Evolutionary conservation across 371 early-diverging fungal species (phyloP).

Genomic region (Chytridiales sp.): DNA sequence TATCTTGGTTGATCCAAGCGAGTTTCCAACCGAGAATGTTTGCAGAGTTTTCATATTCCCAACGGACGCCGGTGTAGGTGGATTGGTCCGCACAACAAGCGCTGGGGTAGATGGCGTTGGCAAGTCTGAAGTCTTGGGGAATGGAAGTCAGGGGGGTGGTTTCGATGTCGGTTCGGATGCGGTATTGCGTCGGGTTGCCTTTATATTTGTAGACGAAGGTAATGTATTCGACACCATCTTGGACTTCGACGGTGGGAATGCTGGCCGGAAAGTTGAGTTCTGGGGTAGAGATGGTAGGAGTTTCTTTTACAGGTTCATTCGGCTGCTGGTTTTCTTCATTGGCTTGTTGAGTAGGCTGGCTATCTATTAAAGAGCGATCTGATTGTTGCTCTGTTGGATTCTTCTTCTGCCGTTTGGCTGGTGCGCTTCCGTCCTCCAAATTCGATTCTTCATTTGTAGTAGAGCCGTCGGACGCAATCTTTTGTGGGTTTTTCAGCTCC

Average conservation of each 20-base stretch:
- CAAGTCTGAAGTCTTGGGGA: constrained; percentile 69
- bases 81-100: constrained; percentile 41
- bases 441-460: too few relatives aligned
- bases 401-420: too few relatives aligned
- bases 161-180: constrained; percentile 78
- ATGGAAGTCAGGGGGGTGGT: constrained; percentile 58
- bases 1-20: constrained; percentile 77
- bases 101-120: constrained; percentile 86
- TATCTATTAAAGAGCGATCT: too few relatives aligned
- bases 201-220: constrained; percentile 68
- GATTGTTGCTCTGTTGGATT: too few relatives aligned
- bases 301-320: neutral
- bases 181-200: constrained; percentile 64
- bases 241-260: constrained; percentile 18
- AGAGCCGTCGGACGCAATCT: too few relatives aligned
- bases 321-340: too few relatives aligned
- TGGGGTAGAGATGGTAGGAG: neutral
- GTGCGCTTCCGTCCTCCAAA: too few relatives aligned
- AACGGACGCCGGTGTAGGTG: constrained; percentile 85
- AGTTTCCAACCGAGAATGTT: constrained; percentile 89
- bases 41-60: constrained; percentile 90
- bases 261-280: constrained; percentile 23
- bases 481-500: too few relatives aligned
- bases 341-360: too few relatives aligned
- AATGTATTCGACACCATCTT: constrained; percentile 69